These are phyloP conservation scores for Fusarium oxysporum DNA, from an alignment of 2,329 filamentous ascomycete species.

Conservation along the genomic window DNA sequence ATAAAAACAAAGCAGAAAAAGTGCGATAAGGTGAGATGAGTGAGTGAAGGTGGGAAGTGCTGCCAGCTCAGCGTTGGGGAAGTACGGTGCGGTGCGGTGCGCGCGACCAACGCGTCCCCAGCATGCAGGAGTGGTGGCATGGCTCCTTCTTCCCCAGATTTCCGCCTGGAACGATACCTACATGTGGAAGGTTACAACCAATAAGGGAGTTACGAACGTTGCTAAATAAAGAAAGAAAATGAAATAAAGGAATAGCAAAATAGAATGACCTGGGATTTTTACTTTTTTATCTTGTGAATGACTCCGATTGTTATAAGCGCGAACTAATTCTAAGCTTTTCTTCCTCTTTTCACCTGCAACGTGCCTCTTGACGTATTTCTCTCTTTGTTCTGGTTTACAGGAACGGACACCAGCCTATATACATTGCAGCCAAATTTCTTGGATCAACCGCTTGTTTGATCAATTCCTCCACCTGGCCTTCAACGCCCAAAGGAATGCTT, in stretches of 20 bases:
- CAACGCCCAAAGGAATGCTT: constrained; percentile 91
- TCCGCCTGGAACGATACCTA: constrained; percentile 4
- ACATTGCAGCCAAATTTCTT: constrained; percentile 88
- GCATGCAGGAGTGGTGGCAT: constrained; percentile 24
- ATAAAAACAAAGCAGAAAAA: constrained; percentile 29
- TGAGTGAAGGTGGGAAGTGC: constrained; percentile 27
- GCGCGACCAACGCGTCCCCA: constrained; percentile 41
- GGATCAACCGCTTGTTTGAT: constrained; percentile 87
- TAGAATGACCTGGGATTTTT: not conserved
- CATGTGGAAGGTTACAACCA: not conserved
- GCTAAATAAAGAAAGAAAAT: not conserved
- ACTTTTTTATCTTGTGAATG: not conserved
- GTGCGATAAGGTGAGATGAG: constrained; percentile 33
- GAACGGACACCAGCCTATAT: constrained; percentile 89
- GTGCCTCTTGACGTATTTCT: not conserved
- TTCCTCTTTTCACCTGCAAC: not conserved
- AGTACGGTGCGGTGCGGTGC: constrained; percentile 26
- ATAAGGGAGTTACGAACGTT: not conserved
- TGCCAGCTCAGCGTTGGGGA: constrained; percentile 12
- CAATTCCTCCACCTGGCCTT: constrained; percentile 96
- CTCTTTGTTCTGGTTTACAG: constrained; percentile 45
- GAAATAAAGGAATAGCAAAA: not conserved
- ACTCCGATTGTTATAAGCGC: not conserved
- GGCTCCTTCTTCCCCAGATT: constrained; percentile 1
- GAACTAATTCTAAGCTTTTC: not conserved